These are phyloP conservation scores for Asterophora lycoperdoides DNA, from an alignment of 768 basidiomycete species.

Conservation along the genomic window DNA sequence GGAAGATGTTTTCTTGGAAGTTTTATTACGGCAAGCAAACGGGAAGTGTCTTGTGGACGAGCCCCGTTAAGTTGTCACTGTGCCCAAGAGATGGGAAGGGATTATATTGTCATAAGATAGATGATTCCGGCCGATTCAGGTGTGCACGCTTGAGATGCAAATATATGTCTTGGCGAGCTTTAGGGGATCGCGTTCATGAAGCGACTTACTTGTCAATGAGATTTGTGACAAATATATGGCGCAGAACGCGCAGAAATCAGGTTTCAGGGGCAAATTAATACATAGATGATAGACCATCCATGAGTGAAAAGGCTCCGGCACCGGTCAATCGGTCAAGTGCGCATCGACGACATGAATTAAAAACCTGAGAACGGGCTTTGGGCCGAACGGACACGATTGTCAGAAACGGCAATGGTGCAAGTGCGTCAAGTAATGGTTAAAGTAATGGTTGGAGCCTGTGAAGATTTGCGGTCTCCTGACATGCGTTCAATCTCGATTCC, in stretches of 20 bases:
- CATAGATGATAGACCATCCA: constrained; percentile 21
- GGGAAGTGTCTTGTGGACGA: neutral
- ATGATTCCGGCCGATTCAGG: no score
- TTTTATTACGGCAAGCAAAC: constrained; percentile 12
- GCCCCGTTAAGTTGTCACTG: no score
- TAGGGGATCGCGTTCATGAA: neutral
- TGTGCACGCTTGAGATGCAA: no score
- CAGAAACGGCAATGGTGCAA: constrained; percentile 9
- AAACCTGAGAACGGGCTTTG: neutral
- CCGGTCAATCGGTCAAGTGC: constrained; percentile 21
- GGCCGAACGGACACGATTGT: neutral
- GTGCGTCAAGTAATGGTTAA: neutral
- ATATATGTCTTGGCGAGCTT: no score
- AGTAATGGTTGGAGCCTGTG: constrained; percentile 9
- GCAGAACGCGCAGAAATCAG: neutral
- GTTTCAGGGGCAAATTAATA: constrained; percentile 9
- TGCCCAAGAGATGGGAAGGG: constrained; percentile 1
- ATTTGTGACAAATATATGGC: neutral
- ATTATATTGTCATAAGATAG: neutral
- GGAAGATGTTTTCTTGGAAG: constrained; percentile 4
- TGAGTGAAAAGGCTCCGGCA: constrained; percentile 24
- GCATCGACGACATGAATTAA: constrained; percentile 4
- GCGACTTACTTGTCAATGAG: no score
- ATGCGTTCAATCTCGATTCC: constrained; percentile 9
- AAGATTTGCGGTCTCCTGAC: constrained; percentile 13